Percentiles rank a stretch among this genome's conserved stretches.
Evolutionary conservation across 257 asterid species (phyloP).

Genomic region (Anisodus tanguticus): DNA sequence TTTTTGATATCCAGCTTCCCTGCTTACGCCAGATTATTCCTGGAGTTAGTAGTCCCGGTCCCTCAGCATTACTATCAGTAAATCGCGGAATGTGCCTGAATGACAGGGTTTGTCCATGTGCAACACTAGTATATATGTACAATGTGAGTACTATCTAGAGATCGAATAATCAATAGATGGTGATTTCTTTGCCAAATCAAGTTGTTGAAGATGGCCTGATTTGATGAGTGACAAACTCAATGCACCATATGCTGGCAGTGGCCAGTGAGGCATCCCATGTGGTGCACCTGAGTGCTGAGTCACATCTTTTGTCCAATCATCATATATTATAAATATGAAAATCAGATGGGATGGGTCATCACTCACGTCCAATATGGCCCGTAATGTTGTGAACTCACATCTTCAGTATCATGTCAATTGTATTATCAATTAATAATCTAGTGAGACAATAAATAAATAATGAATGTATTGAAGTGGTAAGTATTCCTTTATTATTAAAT

Average conservation of each 20-base stretch:
- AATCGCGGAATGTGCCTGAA: no score
- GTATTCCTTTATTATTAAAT: no score
- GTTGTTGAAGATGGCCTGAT: background rate
- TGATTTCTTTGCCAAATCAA: background rate
- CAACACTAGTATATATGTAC: background rate
- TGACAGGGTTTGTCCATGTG: background rate
- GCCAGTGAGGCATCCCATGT: constrained; percentile 25
- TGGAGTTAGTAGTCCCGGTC: no score
- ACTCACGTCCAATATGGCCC: background rate
- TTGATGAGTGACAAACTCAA: constrained; percentile 18
- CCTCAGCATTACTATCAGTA: no score
- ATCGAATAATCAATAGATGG: background rate
- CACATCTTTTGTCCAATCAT: constrained; percentile 9
- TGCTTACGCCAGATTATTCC: no score
- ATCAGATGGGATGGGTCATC: constrained; percentile 21
- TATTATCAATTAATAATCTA: background rate
- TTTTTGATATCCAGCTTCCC: no score
- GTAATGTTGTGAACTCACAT: background rate
- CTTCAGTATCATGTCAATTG: background rate
- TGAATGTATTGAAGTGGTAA: no score
- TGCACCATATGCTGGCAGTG: constrained; percentile 4
- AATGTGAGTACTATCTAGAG: background rate
- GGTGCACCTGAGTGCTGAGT: background rate
- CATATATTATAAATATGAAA: background rate
- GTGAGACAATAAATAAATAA: background rate